Evolutionary conservation across 2,329 filamentous ascomycete species (phyloP).

Genomic region (Penicillium sp.): DNA sequence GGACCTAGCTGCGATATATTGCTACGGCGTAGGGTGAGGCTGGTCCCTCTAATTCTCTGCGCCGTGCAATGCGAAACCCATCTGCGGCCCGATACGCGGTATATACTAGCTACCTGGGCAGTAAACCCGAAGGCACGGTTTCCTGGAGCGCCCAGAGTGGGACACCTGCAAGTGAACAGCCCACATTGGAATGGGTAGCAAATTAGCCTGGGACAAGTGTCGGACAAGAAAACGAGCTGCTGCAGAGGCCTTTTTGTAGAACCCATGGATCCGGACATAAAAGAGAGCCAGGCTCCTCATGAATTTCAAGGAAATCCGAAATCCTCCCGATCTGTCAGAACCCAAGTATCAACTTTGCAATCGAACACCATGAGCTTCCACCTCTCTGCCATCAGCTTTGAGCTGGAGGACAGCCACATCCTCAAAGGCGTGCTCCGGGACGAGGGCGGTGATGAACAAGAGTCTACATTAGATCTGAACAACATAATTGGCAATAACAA

Average conservation of each 20-base stretch:
- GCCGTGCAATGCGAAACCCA: not conserved
- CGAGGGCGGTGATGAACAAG: conserved; percentile 42
- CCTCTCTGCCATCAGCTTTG: conserved; percentile 44
- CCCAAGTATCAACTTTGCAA: not conserved
- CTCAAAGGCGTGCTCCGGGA: conserved; percentile 45
- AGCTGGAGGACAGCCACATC: conserved; percentile 49
- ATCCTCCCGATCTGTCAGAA: not conserved
- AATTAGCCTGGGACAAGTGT: conserved; percentile 21
- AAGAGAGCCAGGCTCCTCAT: not conserved
- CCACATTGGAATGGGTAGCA: conserved; percentile 10
- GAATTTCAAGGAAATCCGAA: not conserved
- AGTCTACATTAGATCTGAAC: conserved; percentile 50
- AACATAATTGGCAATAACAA: conserved; percentile 50
- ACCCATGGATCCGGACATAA: not conserved
- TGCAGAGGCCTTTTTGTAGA: conserved; percentile 3
- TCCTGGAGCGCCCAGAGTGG: not conserved
- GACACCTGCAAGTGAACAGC: conserved; percentile 7
- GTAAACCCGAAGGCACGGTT: not conserved
- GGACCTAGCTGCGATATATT: not conserved
- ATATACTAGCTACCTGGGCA: not conserved
- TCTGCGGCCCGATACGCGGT: not conserved
- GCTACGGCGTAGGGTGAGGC: not conserved
- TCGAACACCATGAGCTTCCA: conserved; percentile 49
- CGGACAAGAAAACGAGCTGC: conserved; percentile 11
- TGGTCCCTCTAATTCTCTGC: not conserved